Percentiles rank a stretch among this genome's conserved stretches.
Evolutionary conservation across 2,329 filamentous ascomycete genomes (phyloP).

Genomic region (Knoxdaviesia capensis): DNA sequence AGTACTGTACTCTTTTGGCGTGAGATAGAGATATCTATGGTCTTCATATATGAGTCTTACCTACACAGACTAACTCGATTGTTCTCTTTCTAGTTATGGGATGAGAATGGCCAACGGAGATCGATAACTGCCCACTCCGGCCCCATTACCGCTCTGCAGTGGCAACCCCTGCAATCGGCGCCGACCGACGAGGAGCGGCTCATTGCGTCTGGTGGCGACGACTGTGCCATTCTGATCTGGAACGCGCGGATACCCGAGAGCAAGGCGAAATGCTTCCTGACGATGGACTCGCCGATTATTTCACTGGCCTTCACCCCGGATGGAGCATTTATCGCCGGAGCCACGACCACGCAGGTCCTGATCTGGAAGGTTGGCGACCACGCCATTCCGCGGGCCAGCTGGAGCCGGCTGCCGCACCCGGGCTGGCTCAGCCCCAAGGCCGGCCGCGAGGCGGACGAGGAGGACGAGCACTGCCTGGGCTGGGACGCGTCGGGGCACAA

Average conservation of each 20-base stretch:
- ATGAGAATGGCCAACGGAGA: constrained; percentile 28
- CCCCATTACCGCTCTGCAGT: constrained; percentile 34
- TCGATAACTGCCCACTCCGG: constrained; percentile 39
- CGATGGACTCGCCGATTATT: constrained; percentile 36
- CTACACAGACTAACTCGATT: background rate
- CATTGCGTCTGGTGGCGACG: constrained; percentile 40
- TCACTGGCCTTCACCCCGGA: constrained; percentile 42
- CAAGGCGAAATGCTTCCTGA: constrained; percentile 38
- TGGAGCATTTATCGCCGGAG: constrained; percentile 41
- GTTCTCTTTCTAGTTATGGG: constrained; percentile 25
- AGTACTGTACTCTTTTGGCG: constrained; percentile 10
- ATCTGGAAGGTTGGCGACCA: constrained; percentile 46
- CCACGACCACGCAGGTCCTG: constrained; percentile 34
- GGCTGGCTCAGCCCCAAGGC: constrained; percentile 39
- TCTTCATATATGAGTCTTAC: constrained; percentile 1
- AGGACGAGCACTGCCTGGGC: constrained; percentile 38
- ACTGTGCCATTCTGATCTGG: constrained; percentile 42
- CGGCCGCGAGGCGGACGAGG: constrained; percentile 31
- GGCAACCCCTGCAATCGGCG: constrained; percentile 29
- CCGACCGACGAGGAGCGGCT: constrained; percentile 29
- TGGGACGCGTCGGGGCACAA: constrained; percentile 43
- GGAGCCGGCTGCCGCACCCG: constrained; percentile 31
- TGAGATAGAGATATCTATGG: background rate
- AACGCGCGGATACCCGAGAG: constrained; percentile 33
- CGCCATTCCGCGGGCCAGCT: constrained; percentile 36